Base-by-base conservation (phyloP, 139 green algal species). In the Coccomyxa sp. region DNA sequence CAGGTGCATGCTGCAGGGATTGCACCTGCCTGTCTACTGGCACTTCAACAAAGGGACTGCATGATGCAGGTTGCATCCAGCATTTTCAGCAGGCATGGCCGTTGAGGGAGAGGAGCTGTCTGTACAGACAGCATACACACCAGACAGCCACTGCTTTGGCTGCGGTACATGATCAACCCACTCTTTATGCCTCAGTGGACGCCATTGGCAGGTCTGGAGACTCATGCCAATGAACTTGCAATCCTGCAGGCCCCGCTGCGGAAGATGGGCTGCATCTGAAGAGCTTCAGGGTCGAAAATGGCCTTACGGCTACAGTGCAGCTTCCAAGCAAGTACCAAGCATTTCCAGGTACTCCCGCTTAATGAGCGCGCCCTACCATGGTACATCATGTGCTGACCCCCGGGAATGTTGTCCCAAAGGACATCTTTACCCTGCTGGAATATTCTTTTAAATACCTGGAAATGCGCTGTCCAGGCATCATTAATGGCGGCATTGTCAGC, bases 401-500 rank as follows among this genome's bases (percentile, higher is more conserved):
- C 39, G 16, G 68, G 73, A 31, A 68, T 68, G 22, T 8, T 12
- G 22, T 27, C n/a, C 10, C 31, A 50, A 75, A 9, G 37, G 70
- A 10, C 8, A 27, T 50, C 8, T 75, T 34, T 18, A 50, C n/a
- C n/a, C n/a, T 58, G 70, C 73, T 10, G 33, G 16, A 7, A 27
- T 72, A 71, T 44, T 27, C 27, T 18, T 36, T 6, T 10, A 31
- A 55, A 10, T 24, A 29, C 14, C 55, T 75, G 41, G 5, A 37
- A 38, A 44, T 74, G 70, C 55, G 74, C 4, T 75, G 72, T 54
- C 68, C 82, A 79, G 91, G 91, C 76, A 93, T 97, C 38, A 76
- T 97, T 27, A 95, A 94, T 78, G 93, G 93, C 5, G 93, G 93
- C 68, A 84, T 94, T 29, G 76, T 97, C 0, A 88, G 81, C 33